Evolutionary conservation across 2,329 filamentous ascomycete species (phyloP).

Genomic region (Fusarium veterinarium): DNA sequence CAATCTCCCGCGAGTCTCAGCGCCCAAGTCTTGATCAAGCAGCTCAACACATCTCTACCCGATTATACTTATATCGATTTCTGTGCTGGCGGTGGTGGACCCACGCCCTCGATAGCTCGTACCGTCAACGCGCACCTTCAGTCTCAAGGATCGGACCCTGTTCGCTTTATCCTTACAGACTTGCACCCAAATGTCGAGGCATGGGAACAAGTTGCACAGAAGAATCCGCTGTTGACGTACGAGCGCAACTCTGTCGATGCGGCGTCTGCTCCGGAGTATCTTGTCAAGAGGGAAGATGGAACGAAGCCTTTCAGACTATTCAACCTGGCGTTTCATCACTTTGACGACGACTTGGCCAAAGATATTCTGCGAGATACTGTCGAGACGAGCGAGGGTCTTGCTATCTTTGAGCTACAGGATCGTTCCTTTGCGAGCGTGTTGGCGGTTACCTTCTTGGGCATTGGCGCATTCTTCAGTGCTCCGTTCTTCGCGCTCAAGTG

Average conservation of each 20-base stretch:
- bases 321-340: slow-evolving; percentile 82
- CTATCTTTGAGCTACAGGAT: slow-evolving; percentile 81
- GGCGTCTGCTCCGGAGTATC: slow-evolving; percentile 63
- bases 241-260: slow-evolving; percentile 74
- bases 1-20: slow-evolving; percentile 70
- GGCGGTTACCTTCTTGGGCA: slow-evolving; percentile 63
- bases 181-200: slow-evolving; percentile 71
- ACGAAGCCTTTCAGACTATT: slow-evolving; percentile 75
- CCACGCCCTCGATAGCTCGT: slow-evolving; percentile 72
- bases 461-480: slow-evolving; percentile 62
- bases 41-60: slow-evolving; percentile 60
- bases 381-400: slow-evolving; percentile 73
- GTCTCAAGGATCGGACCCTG: slow-evolving; percentile 45
- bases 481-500: slow-evolving; percentile 66
- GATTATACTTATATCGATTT: slow-evolving; percentile 78
- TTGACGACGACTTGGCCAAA: slow-evolving; percentile 70
- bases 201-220: slow-evolving; percentile 65
- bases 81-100: slow-evolving; percentile 79
- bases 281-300: slow-evolving; percentile 54
- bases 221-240: slow-evolving; percentile 68
- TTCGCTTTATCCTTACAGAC: slow-evolving; percentile 73
- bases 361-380: slow-evolving; percentile 73
- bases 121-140: slow-evolving; percentile 63
- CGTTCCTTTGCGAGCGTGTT: slow-evolving; percentile 66
- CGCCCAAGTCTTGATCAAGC: slow-evolving; percentile 64